phyloP scores from a whole-genome alignment of 345 rosid species.

The Aquilaria malaccensis region DNA sequence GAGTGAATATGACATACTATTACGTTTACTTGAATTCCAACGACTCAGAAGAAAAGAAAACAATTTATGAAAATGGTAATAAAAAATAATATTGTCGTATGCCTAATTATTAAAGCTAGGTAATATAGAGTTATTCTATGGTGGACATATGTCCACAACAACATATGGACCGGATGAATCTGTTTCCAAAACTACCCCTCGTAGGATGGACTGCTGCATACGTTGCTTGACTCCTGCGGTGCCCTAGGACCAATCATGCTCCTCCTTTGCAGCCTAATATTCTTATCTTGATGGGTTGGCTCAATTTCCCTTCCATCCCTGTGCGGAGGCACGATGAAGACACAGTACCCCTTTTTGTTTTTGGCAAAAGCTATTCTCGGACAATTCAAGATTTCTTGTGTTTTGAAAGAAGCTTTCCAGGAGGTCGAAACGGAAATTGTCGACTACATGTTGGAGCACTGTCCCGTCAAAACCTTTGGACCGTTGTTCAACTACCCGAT shows the following conservation, averaged over 20 bases:
- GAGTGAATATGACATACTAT: too few species aligned
- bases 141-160: too few species aligned
- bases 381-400: constrained; percentile 54
- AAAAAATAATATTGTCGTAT: too few species aligned
- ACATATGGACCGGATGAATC: too few species aligned
- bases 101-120: too few species aligned
- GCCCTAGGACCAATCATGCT: constrained; percentile 90
- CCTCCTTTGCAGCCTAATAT: constrained; percentile 62
- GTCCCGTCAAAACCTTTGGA: constrained; percentile 44
- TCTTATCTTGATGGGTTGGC: constrained; percentile 45
- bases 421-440: constrained; percentile 62
- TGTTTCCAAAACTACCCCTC: too few species aligned
- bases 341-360: constrained; percentile 25
- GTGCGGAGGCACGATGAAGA: constrained; percentile 59
- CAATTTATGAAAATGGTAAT: too few species aligned
- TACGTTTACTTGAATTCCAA: too few species aligned
- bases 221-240: constrained; percentile 59
- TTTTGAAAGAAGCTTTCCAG: constrained; percentile 63
- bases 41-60: too few species aligned
- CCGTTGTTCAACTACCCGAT: constrained; percentile 50
- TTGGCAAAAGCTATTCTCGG: constrained; percentile 44
- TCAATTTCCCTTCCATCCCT: constrained; percentile 69
- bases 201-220: too few species aligned
- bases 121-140: too few species aligned
- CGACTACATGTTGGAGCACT: constrained; percentile 47